Conservation (phyloP, 169 alveolate genomes). For the Plasmodium berghei region DNA sequence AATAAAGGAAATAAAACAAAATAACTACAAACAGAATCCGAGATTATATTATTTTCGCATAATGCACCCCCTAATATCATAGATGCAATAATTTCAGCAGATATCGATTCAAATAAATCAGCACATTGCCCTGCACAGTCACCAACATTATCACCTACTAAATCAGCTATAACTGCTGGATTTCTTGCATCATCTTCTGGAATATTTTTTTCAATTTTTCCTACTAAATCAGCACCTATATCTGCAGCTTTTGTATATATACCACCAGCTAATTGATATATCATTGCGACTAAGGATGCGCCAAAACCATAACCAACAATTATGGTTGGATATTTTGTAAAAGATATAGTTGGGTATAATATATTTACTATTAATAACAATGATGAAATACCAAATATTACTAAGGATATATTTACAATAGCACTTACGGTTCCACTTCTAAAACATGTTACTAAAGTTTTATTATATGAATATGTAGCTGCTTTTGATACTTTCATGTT, state of each 20-base stretch:
- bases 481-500: conserved; percentile 88
- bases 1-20: conserved; percentile 90
- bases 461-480: conserved; percentile 88
- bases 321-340: conserved; percentile 80
- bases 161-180: conserved; percentile 93
- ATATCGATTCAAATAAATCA: conserved; percentile 91
- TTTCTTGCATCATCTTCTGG: conserved; percentile 94
- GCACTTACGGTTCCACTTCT: conserved; percentile 91
- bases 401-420: conserved; percentile 87
- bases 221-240: conserved; percentile 94
- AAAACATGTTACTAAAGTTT: conserved; percentile 86
- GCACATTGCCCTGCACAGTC: conserved; percentile 94
- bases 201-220: conserved; percentile 90
- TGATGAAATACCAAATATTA: conserved; percentile 86
- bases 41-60: conserved; percentile 84
- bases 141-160: conserved; percentile 94
- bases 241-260: conserved; percentile 94
- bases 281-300: conserved; percentile 92
- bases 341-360: conserved; percentile 70
- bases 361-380: conserved; percentile 77
- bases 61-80: conserved; percentile 92
- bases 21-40: conserved; percentile 76
- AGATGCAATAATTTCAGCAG: conserved; percentile 92
- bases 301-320: conserved; percentile 93
- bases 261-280: conserved; percentile 93